Base-by-base conservation (phyloP, 176 grass and related monocot genomes). In the Paspalum notatum region DNA sequence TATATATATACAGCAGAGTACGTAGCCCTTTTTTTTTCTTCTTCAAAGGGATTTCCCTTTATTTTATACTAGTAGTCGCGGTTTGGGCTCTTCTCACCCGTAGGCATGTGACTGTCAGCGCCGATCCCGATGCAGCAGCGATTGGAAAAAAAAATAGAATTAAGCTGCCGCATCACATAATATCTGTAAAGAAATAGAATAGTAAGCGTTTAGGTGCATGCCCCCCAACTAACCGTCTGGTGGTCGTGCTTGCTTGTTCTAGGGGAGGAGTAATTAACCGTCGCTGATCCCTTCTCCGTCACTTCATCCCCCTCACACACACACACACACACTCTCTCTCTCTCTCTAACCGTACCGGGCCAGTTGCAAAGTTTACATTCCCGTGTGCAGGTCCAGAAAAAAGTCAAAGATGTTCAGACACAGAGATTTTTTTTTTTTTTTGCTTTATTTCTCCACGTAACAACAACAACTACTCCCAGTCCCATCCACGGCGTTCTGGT, bases 81-180 rank as follows among this genome's bases (percentile, higher is more conserved):
- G 50, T 67, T 21, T 58, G 24, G 27, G 73, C 13, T 84, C 54
- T 27, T 46, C 75, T 74, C 62, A 75, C 76, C 76, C 81, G 46
- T 80, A 87, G 68, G 87, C 94, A 93, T 93, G 91, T 97, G 91
- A 90, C 84, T 64, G 74, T 62, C 74, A 80, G 81, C 91, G 75
- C 53, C 87, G 90, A 97, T 91, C 91, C 94, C 82, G 45, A 91
- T 65, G 91, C 43, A 26, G 67, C 46, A 39, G 67, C 46, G 58
- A 93, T 84, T 62, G 27, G 59, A 27, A 27, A 27, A 62, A 15
- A 24, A 11, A 32, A 2, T 93, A 89, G 76, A 93, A 81, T 88
- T 88, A 93, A 90, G 57, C 60, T 17, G 54, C 57, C 57, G 9
- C 14, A 64, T 39, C 58, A 32, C 32, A 32, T 32, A 32, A 24